Evolutionary conservation across 2,329 filamentous ascomycete species (phyloP).

Genomic region (Corynespora cassiicola): DNA sequence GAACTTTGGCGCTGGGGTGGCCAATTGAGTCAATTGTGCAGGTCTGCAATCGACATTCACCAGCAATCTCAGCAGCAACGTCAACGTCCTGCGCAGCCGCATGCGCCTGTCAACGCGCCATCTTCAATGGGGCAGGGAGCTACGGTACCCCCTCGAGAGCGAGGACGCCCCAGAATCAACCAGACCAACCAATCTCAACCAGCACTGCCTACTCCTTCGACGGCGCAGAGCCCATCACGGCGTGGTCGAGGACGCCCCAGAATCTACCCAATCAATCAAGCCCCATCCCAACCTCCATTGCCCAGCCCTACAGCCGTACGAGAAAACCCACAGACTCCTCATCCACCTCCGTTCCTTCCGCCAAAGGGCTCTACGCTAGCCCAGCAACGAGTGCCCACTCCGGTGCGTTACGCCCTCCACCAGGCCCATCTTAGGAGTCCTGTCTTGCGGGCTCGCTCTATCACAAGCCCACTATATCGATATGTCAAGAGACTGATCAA

Average conservation of each 20-base stretch:
- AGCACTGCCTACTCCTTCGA: not conserved
- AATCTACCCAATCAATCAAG: no score
- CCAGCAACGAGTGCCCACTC: conserved; percentile 52
- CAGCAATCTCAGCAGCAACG: no score
- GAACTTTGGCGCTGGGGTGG: no score
- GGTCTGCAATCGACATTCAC: no score
- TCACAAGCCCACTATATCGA: conserved; percentile 57
- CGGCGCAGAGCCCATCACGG: no score
- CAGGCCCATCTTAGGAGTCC: conserved; percentile 65
- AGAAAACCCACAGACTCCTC: not conserved
- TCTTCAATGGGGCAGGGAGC: no score
- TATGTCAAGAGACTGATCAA: conserved; percentile 61
- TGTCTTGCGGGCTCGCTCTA: conserved; percentile 42
- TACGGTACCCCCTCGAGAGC: not conserved
- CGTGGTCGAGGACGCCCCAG: conserved; percentile 5
- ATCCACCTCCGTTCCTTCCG: conserved; percentile 40
- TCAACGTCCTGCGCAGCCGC: no score
- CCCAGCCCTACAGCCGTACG: no score
- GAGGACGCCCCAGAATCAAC: not conserved
- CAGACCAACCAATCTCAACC: not conserved
- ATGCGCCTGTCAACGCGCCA: no score
- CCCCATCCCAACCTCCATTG: no score
- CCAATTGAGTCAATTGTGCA: conserved; percentile 8
- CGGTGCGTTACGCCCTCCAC: conserved; percentile 60
- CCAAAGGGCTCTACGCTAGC: conserved; percentile 35